Evolutionary conservation across 805 yeast genomes (phyloP).

Genomic region (Candida coquimbonensis): DNA sequence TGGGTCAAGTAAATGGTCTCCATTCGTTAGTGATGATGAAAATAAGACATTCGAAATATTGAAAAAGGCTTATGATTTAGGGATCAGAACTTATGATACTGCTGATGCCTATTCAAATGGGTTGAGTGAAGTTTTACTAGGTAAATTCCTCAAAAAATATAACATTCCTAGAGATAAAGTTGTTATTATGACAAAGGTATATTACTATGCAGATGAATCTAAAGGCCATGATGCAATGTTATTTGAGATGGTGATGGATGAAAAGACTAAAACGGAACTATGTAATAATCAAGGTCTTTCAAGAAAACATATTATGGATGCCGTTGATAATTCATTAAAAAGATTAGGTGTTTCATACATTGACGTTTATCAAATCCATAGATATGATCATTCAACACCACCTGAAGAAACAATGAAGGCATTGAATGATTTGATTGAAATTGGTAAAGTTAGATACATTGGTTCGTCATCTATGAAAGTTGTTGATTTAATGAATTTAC

Average conservation of each 20-base stretch:
- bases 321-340: conserved; percentile 31
- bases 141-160: conserved; percentile 44
- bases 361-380: conserved; percentile 47
- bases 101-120: conserved; percentile 46
- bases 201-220: conserved; percentile 8
- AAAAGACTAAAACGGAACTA: conserved; percentile 2
- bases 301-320: conserved; percentile 41
- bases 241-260: background rate
- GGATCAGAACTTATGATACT: conserved; percentile 43
- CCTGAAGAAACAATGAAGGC: conserved; percentile 49
- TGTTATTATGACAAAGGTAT: conserved; percentile 43
- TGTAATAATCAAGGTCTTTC: conserved; percentile 33
- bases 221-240: background rate
- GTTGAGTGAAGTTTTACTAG: conserved; percentile 38
- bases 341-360: conserved; percentile 37
- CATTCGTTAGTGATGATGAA: conserved; percentile 40
- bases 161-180: conserved; percentile 45
- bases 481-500: conserved; percentile 45
- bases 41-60: conserved; percentile 36
- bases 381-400: conserved; percentile 38
- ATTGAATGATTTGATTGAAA: conserved; percentile 40
- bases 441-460: conserved; percentile 45
- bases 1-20: conserved; percentile 29
- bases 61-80: conserved; percentile 38
- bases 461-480: conserved; percentile 61